A percentile compares a stretch with the other conserved stretches of the same genome.
Conservation (phyloP, 2,329 filamentous ascomycete species). For the Sporothrix brasiliensis region DNA sequence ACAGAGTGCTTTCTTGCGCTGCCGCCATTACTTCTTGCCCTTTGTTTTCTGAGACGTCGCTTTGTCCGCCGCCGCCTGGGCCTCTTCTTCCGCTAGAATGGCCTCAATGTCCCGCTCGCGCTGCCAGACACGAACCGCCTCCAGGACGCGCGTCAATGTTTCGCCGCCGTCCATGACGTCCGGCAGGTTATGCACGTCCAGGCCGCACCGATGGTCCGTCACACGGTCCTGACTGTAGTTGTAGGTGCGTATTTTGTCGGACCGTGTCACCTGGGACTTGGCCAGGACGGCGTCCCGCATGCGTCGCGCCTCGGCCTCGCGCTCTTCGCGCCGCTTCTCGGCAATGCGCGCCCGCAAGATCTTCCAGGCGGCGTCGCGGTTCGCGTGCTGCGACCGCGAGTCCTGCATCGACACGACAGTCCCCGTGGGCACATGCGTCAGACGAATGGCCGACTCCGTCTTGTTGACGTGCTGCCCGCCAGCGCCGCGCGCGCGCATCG, state of each 20-base stretch:
- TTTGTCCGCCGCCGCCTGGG: constrained; percentile 40
- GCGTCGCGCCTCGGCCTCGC: constrained; percentile 76
- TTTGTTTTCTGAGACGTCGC: constrained; percentile 33
- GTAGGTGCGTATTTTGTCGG: constrained; percentile 93
- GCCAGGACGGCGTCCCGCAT: constrained; percentile 79
- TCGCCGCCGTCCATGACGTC: constrained; percentile 76
- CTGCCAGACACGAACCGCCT: constrained; percentile 76
- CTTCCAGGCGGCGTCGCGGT: constrained; percentile 85
- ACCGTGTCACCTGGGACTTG: constrained; percentile 79
- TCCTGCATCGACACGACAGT: constrained; percentile 92
- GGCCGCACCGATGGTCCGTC: constrained; percentile 82
- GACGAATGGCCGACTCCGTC: constrained; percentile 90
- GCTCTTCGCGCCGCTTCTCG: constrained; percentile 74
- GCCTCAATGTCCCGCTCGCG: constrained; percentile 72
- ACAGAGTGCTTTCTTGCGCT: neutral
- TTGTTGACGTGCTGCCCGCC: constrained; percentile 99
- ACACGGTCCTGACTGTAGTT: constrained; percentile 77
- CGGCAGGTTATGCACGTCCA: constrained; percentile 78
- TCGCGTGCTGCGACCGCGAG: constrained; percentile 83
- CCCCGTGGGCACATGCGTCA: constrained; percentile 87
- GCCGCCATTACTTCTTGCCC: constrained; percentile 35
- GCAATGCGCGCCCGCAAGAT: constrained; percentile 81
- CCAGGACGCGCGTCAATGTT: constrained; percentile 73
- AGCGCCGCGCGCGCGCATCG: constrained; percentile 88
- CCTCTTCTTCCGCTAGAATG: constrained; percentile 66